phyloP scores from a whole-genome alignment of 2,329 filamentous ascomycete genomes.

The Cadophora luteo-olivacea region DNA sequence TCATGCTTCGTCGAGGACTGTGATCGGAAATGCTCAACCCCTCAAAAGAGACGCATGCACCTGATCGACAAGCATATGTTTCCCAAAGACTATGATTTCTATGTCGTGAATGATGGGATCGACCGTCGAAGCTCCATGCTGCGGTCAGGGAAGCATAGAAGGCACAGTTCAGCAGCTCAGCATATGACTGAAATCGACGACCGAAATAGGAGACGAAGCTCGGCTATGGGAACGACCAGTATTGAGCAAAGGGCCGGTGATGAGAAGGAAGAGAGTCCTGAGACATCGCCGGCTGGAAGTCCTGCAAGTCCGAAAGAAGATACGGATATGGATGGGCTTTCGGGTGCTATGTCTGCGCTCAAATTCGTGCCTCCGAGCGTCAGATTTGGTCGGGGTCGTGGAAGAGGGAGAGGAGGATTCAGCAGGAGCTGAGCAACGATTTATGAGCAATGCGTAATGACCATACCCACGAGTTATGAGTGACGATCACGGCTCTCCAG shows the following conservation, averaged over 20 bases:
- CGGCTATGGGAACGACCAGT: conserved; percentile 23
- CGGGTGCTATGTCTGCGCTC: conserved; percentile 73
- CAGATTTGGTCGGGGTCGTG: conserved; percentile 57
- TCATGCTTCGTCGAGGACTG: conserved; percentile 91
- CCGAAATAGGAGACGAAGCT: conserved; percentile 34
- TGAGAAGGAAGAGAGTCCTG: conserved; percentile 21
- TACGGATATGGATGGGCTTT: conserved; percentile 63
- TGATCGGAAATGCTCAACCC: conserved; percentile 81
- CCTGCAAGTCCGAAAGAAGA: conserved; percentile 33
- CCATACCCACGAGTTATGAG: conserved; percentile 9
- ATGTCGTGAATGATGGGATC: conserved; percentile 86
- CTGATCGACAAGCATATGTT: conserved; percentile 95
- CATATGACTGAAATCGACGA: conserved; percentile 36
- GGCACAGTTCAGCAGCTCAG: conserved; percentile 53
- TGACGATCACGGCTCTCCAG: neutral
- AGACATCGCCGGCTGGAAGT: conserved; percentile 40
- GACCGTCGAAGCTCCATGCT: conserved; percentile 84
- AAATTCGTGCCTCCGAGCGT: conserved; percentile 74
- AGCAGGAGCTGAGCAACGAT: conserved; percentile 36
- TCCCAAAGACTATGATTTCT: conserved; percentile 87
- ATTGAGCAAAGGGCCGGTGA: conserved; percentile 15
- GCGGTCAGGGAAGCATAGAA: conserved; percentile 58
- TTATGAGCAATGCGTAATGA: conserved; percentile 24
- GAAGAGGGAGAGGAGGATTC: conserved; percentile 39
- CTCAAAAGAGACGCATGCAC: conserved; percentile 85